Percentiles rank a stretch among this genome's conserved stretches.
Evolutionary conservation across 148 eudicot genomes (phyloP).

Genomic region (Vaccinium corymbosum): DNA sequence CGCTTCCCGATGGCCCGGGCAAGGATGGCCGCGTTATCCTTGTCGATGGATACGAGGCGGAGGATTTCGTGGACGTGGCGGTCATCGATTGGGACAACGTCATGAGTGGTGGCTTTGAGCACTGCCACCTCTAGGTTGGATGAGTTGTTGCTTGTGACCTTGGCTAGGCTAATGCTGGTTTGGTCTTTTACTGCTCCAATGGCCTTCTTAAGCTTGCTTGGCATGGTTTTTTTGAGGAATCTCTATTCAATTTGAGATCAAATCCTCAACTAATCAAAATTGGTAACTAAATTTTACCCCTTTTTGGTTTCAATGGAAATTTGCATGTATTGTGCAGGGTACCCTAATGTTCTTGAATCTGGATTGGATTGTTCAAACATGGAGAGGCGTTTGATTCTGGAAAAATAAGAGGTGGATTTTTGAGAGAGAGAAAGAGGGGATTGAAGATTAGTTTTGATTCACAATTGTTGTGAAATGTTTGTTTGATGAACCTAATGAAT

Average conservation of each 20-base stretch:
- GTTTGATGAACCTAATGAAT: conserved; percentile 1
- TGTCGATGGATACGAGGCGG: conserved; percentile 48
- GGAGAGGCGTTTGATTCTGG: not conserved
- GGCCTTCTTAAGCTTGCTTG: conserved; percentile 72
- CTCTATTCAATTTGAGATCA: not conserved
- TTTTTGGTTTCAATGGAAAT: not conserved
- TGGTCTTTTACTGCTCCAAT: conserved; percentile 82
- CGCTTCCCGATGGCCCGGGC: conserved; percentile 81
- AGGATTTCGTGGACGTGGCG: conserved; percentile 47
- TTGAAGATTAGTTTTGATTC: not conserved
- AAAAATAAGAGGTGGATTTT: conserved; percentile 8
- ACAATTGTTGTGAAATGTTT: not conserved
- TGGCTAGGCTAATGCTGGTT: conserved; percentile 87
- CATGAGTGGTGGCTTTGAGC: conserved; percentile 82
- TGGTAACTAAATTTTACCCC: not conserved
- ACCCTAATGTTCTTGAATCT: not conserved
- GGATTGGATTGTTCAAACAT: not conserved
- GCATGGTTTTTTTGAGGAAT: conserved; percentile 32
- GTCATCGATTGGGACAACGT: conserved; percentile 52
- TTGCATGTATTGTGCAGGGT: not conserved
- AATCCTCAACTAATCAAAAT: not conserved
- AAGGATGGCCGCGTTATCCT: conserved; percentile 51
- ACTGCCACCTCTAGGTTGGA: conserved; percentile 62
- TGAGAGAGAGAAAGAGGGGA: not conserved
- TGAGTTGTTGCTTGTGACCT: conserved; percentile 46